phyloP scores from a whole-genome alignment of 805 yeast species.

The Kazachstania bromeliacearum region DNA sequence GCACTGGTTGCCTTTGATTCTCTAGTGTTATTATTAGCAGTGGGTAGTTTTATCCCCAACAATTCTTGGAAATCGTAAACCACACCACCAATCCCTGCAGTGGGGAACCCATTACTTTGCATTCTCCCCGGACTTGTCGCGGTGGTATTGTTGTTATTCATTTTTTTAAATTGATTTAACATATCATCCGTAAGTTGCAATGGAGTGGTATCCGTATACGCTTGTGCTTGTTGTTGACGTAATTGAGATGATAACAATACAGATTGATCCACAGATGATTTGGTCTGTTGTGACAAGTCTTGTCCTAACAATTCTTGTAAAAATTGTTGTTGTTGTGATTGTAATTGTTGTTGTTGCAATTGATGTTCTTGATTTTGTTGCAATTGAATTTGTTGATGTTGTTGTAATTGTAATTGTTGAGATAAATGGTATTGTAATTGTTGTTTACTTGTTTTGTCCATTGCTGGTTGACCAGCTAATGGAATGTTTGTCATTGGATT shows the following conservation, averaged over 20 bases:
- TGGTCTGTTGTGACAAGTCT: slow-evolving; percentile 8
- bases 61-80: slow-evolving; percentile 27
- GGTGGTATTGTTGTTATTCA: slow-evolving; percentile 8
- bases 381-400: slow-evolving; percentile 12
- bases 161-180: slow-evolving; percentile 11
- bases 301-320: slow-evolving; percentile 9
- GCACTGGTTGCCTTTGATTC: slow-evolving; percentile 20
- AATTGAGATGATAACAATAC: slow-evolving; percentile 11
- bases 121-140: slow-evolving; percentile 3
- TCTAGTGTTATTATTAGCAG: slow-evolving; percentile 13
- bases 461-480: slow-evolving; percentile 3
- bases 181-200: slow-evolving; percentile 7
- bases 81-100: slow-evolving; percentile 28
- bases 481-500: neutral
- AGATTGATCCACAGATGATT: slow-evolving; percentile 7
- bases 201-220: slow-evolving; percentile 3
- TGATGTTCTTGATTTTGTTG: slow-evolving; percentile 23
- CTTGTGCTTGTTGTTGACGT: slow-evolving; percentile 11
- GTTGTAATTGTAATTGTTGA: slow-evolving; percentile 16
- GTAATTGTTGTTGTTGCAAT: slow-evolving; percentile 17
- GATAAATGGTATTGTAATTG: slow-evolving; percentile 12
- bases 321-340: slow-evolving; percentile 16
- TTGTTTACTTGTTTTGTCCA: slow-evolving; percentile 10
- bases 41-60: slow-evolving; percentile 14
- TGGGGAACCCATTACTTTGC: slow-evolving; percentile 11